Evolutionary conservation across 23 red algal genomes (phyloP).

Genomic region (Cyanidiococcus yangmingshanensis): DNA sequence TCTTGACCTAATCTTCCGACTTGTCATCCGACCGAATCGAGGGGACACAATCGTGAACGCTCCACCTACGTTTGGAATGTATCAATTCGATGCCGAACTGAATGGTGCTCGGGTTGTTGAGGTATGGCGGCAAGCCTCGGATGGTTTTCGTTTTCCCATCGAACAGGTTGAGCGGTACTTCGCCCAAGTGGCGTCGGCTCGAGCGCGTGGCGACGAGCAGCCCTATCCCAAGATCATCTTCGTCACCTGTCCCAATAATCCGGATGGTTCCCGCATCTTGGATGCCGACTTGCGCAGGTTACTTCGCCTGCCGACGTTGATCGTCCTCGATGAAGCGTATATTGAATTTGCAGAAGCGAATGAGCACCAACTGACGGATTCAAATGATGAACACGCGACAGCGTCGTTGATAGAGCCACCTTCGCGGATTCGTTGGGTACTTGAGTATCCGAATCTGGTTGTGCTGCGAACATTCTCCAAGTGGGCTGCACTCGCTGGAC

Average conservation of each 20-base stretch:
- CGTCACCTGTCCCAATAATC: conserved; percentile 90
- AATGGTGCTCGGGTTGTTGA: conserved; percentile 55
- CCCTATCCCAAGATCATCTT: conserved; percentile 63
- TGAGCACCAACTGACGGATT: background rate
- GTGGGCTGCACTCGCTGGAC: conserved; percentile 82
- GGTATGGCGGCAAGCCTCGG: conserved; percentile 20
- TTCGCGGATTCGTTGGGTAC: conserved; percentile 39
- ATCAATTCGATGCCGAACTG: conserved; percentile 90
- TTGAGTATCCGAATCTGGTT: conserved; percentile 59
- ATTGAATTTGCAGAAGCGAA: conserved; percentile 60
- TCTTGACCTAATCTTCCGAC: conserved; percentile 83
- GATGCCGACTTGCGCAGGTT: conserved; percentile 56
- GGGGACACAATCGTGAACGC: conserved; percentile 60
- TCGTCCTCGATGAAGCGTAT: conserved; percentile 97
- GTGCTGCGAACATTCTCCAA: conserved; percentile 94
- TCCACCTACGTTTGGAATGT: conserved; percentile 99
- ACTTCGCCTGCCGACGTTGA: conserved; percentile 56
- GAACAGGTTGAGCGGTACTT: conserved; percentile 60
- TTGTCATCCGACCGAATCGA: conserved; percentile 56
- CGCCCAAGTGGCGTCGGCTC: background rate
- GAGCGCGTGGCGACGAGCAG: background rate
- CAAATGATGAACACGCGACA: background rate
- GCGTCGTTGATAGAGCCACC: background rate
- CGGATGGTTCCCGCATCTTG: conserved; percentile 63
- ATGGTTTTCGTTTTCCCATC: conserved; percentile 43